phyloP scores from a whole-genome alignment of 192 early-diverging fungal genomes.

The Powellomyces hirtus region DNA sequence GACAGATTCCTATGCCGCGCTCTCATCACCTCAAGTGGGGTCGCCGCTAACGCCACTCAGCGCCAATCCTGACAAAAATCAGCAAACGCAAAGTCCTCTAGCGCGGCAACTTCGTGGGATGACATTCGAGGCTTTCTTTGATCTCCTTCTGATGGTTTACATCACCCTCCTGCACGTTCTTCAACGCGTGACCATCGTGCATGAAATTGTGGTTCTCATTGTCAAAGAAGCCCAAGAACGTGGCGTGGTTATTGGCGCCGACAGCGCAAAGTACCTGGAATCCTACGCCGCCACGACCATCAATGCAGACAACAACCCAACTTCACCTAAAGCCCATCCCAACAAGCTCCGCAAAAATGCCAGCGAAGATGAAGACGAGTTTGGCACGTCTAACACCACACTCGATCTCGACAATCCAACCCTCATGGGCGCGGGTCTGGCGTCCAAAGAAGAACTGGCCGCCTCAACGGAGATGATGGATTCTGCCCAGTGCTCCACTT shows the following conservation, averaged over 20 bases:
- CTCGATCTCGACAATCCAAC: slow-evolving; percentile 4
- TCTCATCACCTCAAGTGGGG: neutral
- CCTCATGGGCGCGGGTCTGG: neutral
- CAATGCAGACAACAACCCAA: too few relatives aligned
- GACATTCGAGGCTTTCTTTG: slow-evolving; percentile 82
- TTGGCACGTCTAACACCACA: slow-evolving; percentile 17
- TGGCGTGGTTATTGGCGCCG: slow-evolving; percentile 43
- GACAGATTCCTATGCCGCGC: neutral
- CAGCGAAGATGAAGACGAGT: slow-evolving; percentile 52
- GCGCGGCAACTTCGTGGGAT: slow-evolving; percentile 70
- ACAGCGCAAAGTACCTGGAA: slow-evolving; percentile 30
- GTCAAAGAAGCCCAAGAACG: slow-evolving; percentile 59
- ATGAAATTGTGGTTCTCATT: slow-evolving; percentile 65
- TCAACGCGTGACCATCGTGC: slow-evolving; percentile 67
- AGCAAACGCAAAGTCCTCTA: slow-evolving; percentile 51
- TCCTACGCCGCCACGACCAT: neutral
- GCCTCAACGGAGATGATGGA: slow-evolving; percentile 4
- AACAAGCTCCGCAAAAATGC: slow-evolving; percentile 13
- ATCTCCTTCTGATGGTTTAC: slow-evolving; percentile 74
- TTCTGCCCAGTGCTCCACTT: slow-evolving; percentile 25
- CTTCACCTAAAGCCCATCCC: too few relatives aligned
- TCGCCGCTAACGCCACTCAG: slow-evolving; percentile 17
- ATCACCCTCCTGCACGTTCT: slow-evolving; percentile 71
- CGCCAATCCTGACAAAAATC: slow-evolving; percentile 23
- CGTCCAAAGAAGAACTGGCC: slow-evolving; percentile 4